Evolutionary conservation across 164 flowering plant genomes (phyloP).

Genomic region (Echeveria elegans): DNA sequence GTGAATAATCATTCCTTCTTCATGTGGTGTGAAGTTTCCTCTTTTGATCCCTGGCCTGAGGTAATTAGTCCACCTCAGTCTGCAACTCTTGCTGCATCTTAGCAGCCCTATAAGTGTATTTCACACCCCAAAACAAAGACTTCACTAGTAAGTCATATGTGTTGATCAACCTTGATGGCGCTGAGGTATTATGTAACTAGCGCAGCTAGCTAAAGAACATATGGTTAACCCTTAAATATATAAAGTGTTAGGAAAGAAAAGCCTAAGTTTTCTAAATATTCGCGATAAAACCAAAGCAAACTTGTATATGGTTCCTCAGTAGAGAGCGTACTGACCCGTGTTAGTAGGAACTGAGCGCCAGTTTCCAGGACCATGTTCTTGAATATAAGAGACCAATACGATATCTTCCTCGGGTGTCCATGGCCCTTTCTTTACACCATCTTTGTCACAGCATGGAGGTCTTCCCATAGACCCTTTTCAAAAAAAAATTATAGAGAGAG

Average conservation of each 20-base stretch:
- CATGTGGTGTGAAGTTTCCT: slow-evolving; percentile 87
- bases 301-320: too few relatives aligned
- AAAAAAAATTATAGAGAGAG: neutral
- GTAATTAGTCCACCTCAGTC: slow-evolving; percentile 92
- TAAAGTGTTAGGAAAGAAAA: neutral
- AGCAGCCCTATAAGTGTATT: slow-evolving; percentile 43
- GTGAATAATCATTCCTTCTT: slow-evolving; percentile 86
- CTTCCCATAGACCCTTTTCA: slow-evolving; percentile 35
- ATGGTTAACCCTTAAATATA: too few relatives aligned
- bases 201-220: too few relatives aligned
- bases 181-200: too few relatives aligned
- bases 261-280: too few relatives aligned
- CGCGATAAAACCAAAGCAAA: too few relatives aligned
- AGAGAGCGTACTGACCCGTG: slow-evolving; percentile 28
- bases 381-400: slow-evolving; percentile 60
- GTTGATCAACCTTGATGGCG: neutral
- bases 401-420: slow-evolving; percentile 95
- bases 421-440: slow-evolving; percentile 89
- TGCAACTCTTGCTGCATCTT: slow-evolving; percentile 95
- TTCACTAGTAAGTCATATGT: neutral
- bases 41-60: slow-evolving; percentile 88
- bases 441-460: slow-evolving; percentile 77
- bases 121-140: neutral
- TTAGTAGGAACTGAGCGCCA: slow-evolving; percentile 64
- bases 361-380: slow-evolving; percentile 70